Percentiles rank a stretch among this genome's conserved stretches.
These are phyloP conservation scores for Medicago lupulina DNA, from an alignment of 306 rosid species.

Conservation along the genomic window DNA sequence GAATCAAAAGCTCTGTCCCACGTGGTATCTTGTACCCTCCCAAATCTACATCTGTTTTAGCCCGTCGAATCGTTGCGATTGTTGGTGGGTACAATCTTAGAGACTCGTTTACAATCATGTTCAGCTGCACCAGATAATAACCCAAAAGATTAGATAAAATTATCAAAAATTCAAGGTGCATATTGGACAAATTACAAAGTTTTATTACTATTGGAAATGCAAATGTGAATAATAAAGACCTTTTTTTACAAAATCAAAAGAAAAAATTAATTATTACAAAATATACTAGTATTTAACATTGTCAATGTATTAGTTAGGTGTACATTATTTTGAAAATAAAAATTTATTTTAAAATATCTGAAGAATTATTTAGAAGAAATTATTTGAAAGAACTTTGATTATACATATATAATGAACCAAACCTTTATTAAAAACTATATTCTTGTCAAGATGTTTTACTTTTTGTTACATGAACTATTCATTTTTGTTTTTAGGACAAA, in stretches of 20 bases:
- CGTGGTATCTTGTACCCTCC: conserved; percentile 76
- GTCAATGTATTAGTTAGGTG: not conserved
- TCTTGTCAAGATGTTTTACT: not conserved
- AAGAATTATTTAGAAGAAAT: not conserved
- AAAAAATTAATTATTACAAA: not conserved
- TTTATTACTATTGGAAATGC: not conserved
- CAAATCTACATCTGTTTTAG: conserved; percentile 72
- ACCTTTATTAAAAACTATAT: not conserved
- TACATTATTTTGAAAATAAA: not conserved
- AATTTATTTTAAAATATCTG: not conserved
- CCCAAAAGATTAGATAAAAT: conserved; percentile 13
- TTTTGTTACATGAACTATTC: not conserved
- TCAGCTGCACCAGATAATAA: conserved; percentile 62
- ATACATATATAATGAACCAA: no score
- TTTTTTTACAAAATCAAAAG: not conserved
- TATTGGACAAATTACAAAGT: not conserved
- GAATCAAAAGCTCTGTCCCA: conserved; percentile 83
- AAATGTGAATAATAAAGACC: not conserved
- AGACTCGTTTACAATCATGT: conserved; percentile 88
- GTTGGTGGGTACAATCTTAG: conserved; percentile 85
- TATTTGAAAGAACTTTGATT: not conserved
- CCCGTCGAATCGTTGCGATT: conserved; percentile 78
- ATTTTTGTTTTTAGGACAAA: not conserved
- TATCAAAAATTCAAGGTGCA: not conserved
- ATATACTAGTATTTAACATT: not conserved